These are phyloP conservation scores for Vitis hybrid DNA, from an alignment of 177 flowering plant genomes.

Conservation along the genomic window DNA sequence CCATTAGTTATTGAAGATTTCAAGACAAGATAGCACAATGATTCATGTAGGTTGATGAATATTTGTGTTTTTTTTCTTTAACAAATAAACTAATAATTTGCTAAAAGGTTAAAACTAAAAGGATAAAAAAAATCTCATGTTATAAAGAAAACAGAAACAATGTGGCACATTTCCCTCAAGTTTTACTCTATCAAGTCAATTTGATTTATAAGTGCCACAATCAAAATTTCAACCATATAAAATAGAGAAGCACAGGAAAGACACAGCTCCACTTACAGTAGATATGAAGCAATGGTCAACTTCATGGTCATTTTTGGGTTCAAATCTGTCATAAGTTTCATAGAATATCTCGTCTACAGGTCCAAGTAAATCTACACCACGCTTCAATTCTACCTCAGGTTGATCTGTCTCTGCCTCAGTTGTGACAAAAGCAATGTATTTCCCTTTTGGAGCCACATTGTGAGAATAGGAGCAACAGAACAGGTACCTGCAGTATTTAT, in stretches of 20 bases:
- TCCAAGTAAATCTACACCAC: slow-evolving; percentile 87
- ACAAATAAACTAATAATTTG: too few relatives aligned
- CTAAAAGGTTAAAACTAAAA: too few relatives aligned
- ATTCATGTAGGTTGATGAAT: too few relatives aligned
- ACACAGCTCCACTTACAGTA: slow-evolving; percentile 42
- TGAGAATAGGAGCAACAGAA: slow-evolving; percentile 96
- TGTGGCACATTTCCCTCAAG: background rate
- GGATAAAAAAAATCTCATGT: background rate
- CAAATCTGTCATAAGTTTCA: slow-evolving; percentile 85
- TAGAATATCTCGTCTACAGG: slow-evolving; percentile 83
- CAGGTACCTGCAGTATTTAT: slow-evolving; percentile 63
- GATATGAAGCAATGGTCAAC: slow-evolving; percentile 81
- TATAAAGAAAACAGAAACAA: background rate
- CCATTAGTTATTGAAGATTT: too few relatives aligned
- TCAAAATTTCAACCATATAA: too few relatives aligned
- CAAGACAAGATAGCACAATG: too few relatives aligned
- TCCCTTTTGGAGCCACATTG: slow-evolving; percentile 94
- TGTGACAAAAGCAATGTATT: slow-evolving; percentile 90
- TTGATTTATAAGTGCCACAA: background rate
- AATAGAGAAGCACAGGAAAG: background rate
- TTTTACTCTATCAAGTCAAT: background rate
- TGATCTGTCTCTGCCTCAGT: slow-evolving; percentile 91
- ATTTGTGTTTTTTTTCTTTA: too few relatives aligned
- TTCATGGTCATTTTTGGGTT: slow-evolving; percentile 55
- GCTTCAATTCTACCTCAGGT: slow-evolving; percentile 81